Evolutionary conservation across 805 yeast genomes (phyloP).

Genomic region (Suhomyces prunicola): DNA sequence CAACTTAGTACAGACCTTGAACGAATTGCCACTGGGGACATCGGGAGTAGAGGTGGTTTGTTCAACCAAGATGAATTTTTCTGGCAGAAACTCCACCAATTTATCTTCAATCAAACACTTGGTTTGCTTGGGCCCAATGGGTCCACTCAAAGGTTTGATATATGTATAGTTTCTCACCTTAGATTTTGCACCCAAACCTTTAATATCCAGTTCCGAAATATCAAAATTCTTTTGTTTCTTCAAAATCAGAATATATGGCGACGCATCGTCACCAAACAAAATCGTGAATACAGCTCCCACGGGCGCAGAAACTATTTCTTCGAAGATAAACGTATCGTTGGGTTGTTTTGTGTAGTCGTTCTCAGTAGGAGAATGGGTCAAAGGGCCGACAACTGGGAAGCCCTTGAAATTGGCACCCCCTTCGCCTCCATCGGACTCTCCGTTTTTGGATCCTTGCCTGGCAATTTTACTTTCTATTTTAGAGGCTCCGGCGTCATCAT

Average conservation of each 20-base stretch:
- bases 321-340: constrained; percentile 55
- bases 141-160: constrained; percentile 68
- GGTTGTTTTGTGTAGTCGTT: constrained; percentile 42
- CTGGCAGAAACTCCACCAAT: constrained; percentile 51
- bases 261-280: constrained; percentile 61
- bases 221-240: constrained; percentile 27
- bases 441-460: background rate
- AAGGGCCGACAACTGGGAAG: constrained; percentile 59
- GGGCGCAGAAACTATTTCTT: constrained; percentile 61
- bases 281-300: constrained; percentile 71
- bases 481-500: constrained; percentile 2
- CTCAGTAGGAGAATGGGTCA: constrained; percentile 56
- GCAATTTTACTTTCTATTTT: background rate
- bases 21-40: constrained; percentile 88
- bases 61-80: constrained; percentile 54
- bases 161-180: constrained; percentile 59
- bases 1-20: constrained; percentile 71
- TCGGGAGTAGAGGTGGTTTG: constrained; percentile 79
- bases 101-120: constrained; percentile 58
- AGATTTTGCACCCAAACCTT: constrained; percentile 35
- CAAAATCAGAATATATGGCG: constrained; percentile 36
- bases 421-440: constrained; percentile 1
- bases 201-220: constrained; percentile 23
- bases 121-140: constrained; percentile 93
- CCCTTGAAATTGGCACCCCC: constrained; percentile 31